Base-by-base conservation (phyloP, 805 yeast genomes). In the Teunomyces panamensis region DNA sequence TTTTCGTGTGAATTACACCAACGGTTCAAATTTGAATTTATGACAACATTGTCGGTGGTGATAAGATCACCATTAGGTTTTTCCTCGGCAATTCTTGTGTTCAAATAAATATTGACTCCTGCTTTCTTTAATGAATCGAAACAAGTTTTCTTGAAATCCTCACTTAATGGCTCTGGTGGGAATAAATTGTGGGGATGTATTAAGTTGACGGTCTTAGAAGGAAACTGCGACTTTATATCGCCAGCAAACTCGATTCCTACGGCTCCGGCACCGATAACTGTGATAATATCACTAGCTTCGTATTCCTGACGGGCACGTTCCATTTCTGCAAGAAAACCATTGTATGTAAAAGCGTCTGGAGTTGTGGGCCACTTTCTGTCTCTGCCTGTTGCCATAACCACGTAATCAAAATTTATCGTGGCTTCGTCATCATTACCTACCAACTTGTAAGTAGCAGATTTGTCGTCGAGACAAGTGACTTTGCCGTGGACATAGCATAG, bases 291-390 rank as follows among this genome's bases (percentile, higher is more conserved):
- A 11, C 74, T 67, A 3, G 48, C 39, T 11, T 57, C 59, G 42
- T 79, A 67, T n/a, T 60, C 57, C 1, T 55, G 52, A 26, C 55
- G 54, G 33, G 69, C 64, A 16, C 56, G 53, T 3, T 49, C 43
- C 80, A 79, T 78, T 52, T 80, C 84, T 14, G 58, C 48, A 26
- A 71, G 47, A 52, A 65, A 78, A 6, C 56, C 58, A 13, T 65
- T 64, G 44, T 56, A 62, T 9, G 73, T 71, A 41, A 52, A 54
- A 0, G 75, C 80, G n/a, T 63, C 56, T 2, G 83, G 84, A 30
- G 79, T 78, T 32, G 77, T 71, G 10, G 84, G 84, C 81, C 81
- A 78, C 36, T 64, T 62, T 50, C 84, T 62, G 45, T 77, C 65
- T 56, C 83, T 64, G 1, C 84, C 84, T 2, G 77, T 60, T 4